Percentiles rank a stretch among this genome's conserved stretches.
Conservation (phyloP, 169 alveolate genomes). For the Eimeria acervulina region DNA sequence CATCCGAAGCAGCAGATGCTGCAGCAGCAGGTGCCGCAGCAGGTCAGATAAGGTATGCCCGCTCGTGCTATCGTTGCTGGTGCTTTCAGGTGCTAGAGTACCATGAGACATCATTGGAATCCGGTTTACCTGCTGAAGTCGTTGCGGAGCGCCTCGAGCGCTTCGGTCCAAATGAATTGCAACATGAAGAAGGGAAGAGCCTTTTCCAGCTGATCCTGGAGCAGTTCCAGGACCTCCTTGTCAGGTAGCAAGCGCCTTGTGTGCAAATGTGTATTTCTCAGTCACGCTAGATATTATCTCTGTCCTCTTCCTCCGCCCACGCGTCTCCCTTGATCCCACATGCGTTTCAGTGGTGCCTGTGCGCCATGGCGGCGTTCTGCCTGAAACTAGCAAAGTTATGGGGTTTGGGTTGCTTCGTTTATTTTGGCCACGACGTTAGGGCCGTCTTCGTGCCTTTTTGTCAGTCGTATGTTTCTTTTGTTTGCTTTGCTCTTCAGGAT, state of each 20-base stretch:
- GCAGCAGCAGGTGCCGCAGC: neutral
- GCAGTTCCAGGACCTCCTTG: slow-evolving; percentile 97
- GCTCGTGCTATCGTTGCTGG: neutral
- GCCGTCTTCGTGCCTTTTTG: neutral
- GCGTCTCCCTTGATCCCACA: neutral
- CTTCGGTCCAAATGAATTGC: slow-evolving; percentile 80
- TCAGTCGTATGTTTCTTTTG: neutral
- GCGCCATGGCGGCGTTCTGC: neutral
- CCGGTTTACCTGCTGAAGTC: slow-evolving; percentile 30
- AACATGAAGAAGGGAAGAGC: slow-evolving; percentile 91
- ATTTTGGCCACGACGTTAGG: neutral
- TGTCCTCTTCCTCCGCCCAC: neutral
- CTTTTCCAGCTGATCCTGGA: slow-evolving; percentile 94
- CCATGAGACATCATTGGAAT: slow-evolving; percentile 10
- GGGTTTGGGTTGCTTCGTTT: neutral
- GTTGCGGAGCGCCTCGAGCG: slow-evolving; percentile 74
- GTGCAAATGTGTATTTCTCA: neutral
- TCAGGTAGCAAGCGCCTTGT: slow-evolving; percentile 84
- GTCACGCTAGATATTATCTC: neutral
- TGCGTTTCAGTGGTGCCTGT: neutral
- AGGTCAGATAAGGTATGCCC: too few relatives aligned
- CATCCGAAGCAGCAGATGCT: neutral
- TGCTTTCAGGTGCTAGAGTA: slow-evolving; percentile 12
- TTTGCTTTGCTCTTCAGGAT: slow-evolving; percentile 86
- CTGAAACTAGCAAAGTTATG: neutral